These are phyloP conservation scores for Botryobasidium botryosum DNA, from an alignment of 768 basidiomycete species.

Conservation along the genomic window DNA sequence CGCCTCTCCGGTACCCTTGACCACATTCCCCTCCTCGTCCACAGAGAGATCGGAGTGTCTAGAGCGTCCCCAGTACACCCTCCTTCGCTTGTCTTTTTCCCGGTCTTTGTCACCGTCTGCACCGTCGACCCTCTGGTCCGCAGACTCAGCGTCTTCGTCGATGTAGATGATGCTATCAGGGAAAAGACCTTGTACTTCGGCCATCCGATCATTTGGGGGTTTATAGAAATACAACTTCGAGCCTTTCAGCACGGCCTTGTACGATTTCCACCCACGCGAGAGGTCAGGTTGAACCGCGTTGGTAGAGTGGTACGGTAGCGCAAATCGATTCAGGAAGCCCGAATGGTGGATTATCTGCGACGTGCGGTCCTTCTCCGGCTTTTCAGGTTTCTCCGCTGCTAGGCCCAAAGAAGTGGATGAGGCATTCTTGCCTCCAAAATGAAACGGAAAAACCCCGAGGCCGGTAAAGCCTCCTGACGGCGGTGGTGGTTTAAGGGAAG, in stretches of 20 bases:
- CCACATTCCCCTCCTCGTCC: constrained; percentile 26
- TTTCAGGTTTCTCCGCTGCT: no score
- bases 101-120: constrained; percentile 11
- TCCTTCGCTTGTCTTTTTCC: constrained; percentile 34
- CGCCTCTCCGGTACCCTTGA: constrained; percentile 60
- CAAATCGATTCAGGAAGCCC: constrained; percentile 59
- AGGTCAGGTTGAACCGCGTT: constrained; percentile 17
- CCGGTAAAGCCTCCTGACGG: constrained; percentile 11
- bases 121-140: constrained; percentile 14
- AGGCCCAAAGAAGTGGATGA: no score
- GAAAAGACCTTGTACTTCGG: constrained; percentile 57
- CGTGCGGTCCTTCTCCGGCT: no score
- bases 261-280: constrained; percentile 71
- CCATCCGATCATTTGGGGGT: constrained; percentile 48
- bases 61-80: constrained; percentile 61
- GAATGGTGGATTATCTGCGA: constrained; percentile 66
- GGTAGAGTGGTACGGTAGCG: constrained; percentile 20
- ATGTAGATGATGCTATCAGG: constrained; percentile 18
- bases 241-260: constrained; percentile 69
- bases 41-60: constrained; percentile 55
- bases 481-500: constrained; percentile 21
- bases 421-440: constrained; percentile 6
- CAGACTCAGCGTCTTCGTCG: constrained; percentile 14
- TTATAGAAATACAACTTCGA: constrained; percentile 80
- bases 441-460: constrained; percentile 1